Evolutionary conservation across 345 rosid species (phyloP).

Genomic region (thale cress (Arabidopsis thaliana)): TAIR10.1 NC_003071.7:16192501-16193000

Average conservation of each 20-base stretch:
- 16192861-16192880: not conserved
- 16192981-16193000: slow-evolving; percentile 76
- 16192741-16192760: not conserved
- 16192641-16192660: slow-evolving; percentile 95
- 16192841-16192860: slow-evolving; percentile 76
- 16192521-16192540: slow-evolving; percentile 24
- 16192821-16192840: slow-evolving; percentile 95
- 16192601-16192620: slow-evolving; percentile 81
- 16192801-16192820: slow-evolving; percentile 98
- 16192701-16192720: slow-evolving; percentile 30
- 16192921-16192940: slow-evolving; percentile 2
- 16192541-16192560: slow-evolving; percentile 19
- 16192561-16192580: slow-evolving; percentile 26
- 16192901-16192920: not conserved
- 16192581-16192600: slow-evolving; percentile 98
- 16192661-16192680: slow-evolving; percentile 89
- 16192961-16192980: not conserved
- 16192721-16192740: slow-evolving; percentile 5
- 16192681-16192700: slow-evolving; percentile 70
- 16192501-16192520: not conserved
- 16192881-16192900: not conserved
- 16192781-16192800: slow-evolving; percentile 91
- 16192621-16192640: slow-evolving; percentile 86
- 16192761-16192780: slow-evolving; percentile 13
- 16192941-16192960: not conserved